Conservation (phyloP, 1,284 basidiomycete species). For the Moesziomyces globuligerus region DNA sequence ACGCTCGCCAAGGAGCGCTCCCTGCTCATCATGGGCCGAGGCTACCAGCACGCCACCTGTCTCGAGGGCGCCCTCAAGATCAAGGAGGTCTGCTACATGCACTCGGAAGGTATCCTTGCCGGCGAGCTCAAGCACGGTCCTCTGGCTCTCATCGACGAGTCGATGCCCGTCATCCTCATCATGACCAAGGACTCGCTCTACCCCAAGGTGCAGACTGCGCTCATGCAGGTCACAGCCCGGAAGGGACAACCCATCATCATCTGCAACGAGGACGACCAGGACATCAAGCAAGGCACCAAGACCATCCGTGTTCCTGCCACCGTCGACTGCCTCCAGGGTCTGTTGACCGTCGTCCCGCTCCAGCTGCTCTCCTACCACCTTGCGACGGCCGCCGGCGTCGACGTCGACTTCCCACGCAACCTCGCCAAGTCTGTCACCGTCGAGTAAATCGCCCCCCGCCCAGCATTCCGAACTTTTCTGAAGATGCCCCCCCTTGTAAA, state of each 20-base stretch:
- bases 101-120: constrained; percentile 79
- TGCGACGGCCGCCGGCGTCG: constrained; percentile 92
- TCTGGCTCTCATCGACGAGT: constrained; percentile 95
- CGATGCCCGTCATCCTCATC: constrained; percentile 85
- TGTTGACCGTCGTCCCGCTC: constrained; percentile 95
- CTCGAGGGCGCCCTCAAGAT: constrained; percentile 99
- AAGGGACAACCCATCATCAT: constrained; percentile 94
- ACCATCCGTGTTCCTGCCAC: constrained; percentile 83
- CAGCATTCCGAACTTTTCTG: neutral
- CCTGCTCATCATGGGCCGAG: constrained; percentile 95
- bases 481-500: constrained; percentile 20
- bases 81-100: constrained; percentile 84
- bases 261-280: constrained; percentile 91
- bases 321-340: constrained; percentile 92
- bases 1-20: constrained; percentile 84
- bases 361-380: constrained; percentile 97
- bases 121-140: constrained; percentile 99
- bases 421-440: constrained; percentile 72
- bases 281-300: constrained; percentile 77
- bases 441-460: constrained; percentile 37
- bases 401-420: constrained; percentile 98
- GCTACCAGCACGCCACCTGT: constrained; percentile 97
- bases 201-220: constrained; percentile 96
- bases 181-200: constrained; percentile 99
- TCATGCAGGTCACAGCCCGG: constrained; percentile 94